Conservation (phyloP, 768 basidiomycete genomes). For the Leccinum rimulosum region DNA sequence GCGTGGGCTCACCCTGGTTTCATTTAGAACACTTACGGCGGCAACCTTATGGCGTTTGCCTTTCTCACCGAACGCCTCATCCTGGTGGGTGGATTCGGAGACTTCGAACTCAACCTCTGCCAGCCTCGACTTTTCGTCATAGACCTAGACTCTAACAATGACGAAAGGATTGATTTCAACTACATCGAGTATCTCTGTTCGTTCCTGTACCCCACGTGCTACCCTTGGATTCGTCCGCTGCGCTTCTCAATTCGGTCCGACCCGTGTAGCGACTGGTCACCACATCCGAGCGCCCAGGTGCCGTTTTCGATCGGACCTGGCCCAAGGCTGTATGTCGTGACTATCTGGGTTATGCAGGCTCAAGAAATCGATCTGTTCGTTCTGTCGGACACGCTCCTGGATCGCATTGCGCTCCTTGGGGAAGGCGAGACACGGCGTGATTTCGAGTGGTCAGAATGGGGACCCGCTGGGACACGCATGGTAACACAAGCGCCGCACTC, state of each 20-base stretch:
- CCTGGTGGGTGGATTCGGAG: constrained; percentile 32
- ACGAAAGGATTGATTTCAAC: constrained; percentile 28
- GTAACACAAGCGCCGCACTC: constrained; percentile 36
- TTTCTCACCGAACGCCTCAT: constrained; percentile 43
- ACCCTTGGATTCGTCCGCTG: constrained; percentile 25
- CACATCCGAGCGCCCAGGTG: constrained; percentile 31
- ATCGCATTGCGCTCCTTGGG: constrained; percentile 20
- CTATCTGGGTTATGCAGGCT: constrained; percentile 37
- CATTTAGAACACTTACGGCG: constrained; percentile 26
- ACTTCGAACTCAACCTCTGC: constrained; percentile 20
- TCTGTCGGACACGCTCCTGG: constrained; percentile 37
- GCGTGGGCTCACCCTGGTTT: neutral
- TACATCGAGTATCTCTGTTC: constrained; percentile 35
- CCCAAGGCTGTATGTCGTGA: constrained; percentile 47
- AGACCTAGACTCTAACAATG: constrained; percentile 36
- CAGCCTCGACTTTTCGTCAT: constrained; percentile 37
- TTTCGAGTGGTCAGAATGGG: constrained; percentile 54
- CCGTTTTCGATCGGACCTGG: constrained; percentile 46
- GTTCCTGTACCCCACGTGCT: constrained; percentile 43
- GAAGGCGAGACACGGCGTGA: constrained; percentile 15
- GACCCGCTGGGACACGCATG: constrained; percentile 45
- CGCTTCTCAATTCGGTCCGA: constrained; percentile 50
- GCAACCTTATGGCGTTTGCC: constrained; percentile 38
- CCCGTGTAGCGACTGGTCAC: constrained; percentile 47
- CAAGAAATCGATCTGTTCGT: constrained; percentile 42